Evolutionary conservation across 345 rosid genomes (phyloP).

Genomic region (Arabidopsis suecica): DNA sequence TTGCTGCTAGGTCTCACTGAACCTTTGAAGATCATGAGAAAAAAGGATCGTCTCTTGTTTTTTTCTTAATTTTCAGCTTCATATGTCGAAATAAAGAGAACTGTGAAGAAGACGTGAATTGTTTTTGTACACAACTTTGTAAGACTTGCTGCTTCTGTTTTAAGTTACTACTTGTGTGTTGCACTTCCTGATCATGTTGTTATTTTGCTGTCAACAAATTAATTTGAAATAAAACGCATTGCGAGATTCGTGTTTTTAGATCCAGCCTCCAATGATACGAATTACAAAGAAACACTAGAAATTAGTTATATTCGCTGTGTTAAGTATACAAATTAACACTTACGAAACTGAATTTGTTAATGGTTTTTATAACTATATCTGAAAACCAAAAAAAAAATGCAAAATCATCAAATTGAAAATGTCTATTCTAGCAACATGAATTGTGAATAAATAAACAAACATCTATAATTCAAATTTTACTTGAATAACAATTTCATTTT

Average conservation of each 20-base stretch:
- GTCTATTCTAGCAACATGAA: neutral
- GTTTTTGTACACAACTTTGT: slow-evolving; percentile 39
- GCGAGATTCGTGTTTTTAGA: neutral
- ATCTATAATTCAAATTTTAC: neutral
- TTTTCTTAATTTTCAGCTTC: slow-evolving; percentile 24
- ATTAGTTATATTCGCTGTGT: neutral
- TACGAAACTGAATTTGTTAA: neutral
- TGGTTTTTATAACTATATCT: neutral
- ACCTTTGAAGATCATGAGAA: slow-evolving; percentile 41
- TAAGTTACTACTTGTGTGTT: slow-evolving; percentile 15
- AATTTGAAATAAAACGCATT: slow-evolving; percentile 13
- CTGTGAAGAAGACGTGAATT: slow-evolving; percentile 26
- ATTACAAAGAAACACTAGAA: neutral
- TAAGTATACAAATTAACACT: neutral
- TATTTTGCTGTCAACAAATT: slow-evolving; percentile 18
- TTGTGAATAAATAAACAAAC: neutral
- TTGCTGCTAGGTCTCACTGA: slow-evolving; percentile 31
- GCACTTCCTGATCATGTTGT: slow-evolving; percentile 8
- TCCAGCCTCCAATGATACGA: neutral
- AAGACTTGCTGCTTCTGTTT: slow-evolving; percentile 29
- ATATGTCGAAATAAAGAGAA: slow-evolving; percentile 39
- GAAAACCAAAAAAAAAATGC: neutral
- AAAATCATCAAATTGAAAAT: neutral
- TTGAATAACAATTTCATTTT: neutral
- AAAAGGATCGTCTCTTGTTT: slow-evolving; percentile 20